A percentile compares a stretch with the other conserved stretches of the same genome.
Conservation (phyloP, 768 basidiomycete genomes). For the Psilocybe tampanensis region DNA sequence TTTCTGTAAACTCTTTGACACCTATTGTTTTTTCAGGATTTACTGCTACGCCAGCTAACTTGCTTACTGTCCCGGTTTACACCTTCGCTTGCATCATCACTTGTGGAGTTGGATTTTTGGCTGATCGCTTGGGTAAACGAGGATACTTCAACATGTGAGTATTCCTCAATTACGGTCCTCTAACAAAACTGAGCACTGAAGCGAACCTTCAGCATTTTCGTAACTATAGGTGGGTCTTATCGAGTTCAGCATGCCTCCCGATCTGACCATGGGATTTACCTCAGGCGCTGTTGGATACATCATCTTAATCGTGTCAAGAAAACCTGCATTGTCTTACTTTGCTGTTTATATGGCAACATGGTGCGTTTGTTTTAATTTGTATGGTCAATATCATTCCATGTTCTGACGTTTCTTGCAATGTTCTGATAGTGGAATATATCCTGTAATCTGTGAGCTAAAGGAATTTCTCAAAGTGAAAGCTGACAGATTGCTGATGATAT, state of each 20-base stretch:
- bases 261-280: conserved; percentile 2
- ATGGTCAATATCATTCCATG: no score
- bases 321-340: conserved; percentile 67
- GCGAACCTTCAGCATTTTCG: conserved; percentile 31
- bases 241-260: conserved; percentile 23
- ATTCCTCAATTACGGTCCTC: neutral
- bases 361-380: conserved; percentile 43
- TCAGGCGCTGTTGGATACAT: conserved; percentile 66
- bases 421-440: conserved; percentile 67
- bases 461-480: no score
- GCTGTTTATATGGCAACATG: conserved; percentile 73
- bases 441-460: conserved; percentile 58
- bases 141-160: conserved; percentile 67
- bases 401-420: no score
- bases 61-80: conserved; percentile 80
- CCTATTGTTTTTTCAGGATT: conserved; percentile 43
- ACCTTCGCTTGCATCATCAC: conserved; percentile 68
- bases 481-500: neutral
- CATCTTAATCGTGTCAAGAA: conserved; percentile 65
- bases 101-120: conserved; percentile 61
- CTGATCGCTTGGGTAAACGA: conserved; percentile 62
- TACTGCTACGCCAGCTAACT: conserved; percentile 71
- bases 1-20: neutral
- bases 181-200: neutral
- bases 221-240: conserved; percentile 35